phyloP scores from a whole-genome alignment of 352 stramenopile species.

The Globisporangium acanthophoron region DNA sequence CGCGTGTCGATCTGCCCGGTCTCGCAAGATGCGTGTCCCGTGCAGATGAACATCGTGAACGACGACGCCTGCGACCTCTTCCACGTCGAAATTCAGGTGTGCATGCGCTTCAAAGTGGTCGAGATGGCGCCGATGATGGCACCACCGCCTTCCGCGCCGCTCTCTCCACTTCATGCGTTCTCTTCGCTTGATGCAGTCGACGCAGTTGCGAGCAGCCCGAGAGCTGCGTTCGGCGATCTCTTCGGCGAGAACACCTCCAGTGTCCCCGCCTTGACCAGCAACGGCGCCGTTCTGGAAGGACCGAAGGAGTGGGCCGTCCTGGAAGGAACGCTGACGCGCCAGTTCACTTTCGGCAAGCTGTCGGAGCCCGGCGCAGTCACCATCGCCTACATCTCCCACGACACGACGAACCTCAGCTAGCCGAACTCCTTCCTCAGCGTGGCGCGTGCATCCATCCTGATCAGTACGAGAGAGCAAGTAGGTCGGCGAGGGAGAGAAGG shows the following conservation, averaged over 20 bases:
- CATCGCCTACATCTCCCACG: conserved; percentile 26
- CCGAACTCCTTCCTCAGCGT: background rate
- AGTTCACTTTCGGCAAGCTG: conserved; percentile 52
- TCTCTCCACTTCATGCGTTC: background rate
- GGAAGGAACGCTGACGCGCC: conserved; percentile 44
- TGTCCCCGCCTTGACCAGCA: background rate
- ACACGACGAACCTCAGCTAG: conserved; percentile 2
- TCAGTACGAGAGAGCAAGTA: background rate
- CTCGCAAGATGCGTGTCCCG: conserved; percentile 54
- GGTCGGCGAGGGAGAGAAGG: background rate
- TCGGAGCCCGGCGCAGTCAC: conserved; percentile 44
- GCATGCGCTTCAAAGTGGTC: conserved; percentile 76
- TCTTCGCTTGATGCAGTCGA: background rate
- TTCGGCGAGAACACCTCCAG: background rate
- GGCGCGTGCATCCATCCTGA: background rate
- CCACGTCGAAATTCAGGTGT: conserved; percentile 52
- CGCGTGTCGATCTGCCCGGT: conserved; percentile 61
- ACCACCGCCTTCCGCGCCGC: conserved; percentile 3
- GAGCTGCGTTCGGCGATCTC: background rate
- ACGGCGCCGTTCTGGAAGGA: conserved; percentile 10
- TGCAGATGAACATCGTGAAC: conserved; percentile 41
- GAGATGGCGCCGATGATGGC: conserved; percentile 29
- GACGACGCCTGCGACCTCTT: conserved; percentile 20
- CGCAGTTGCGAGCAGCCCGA: background rate
- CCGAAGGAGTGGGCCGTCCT: conserved; percentile 47